phyloP scores from a whole-genome alignment of 2,329 filamentous ascomycete genomes.

The Lachnellula cervina region DNA sequence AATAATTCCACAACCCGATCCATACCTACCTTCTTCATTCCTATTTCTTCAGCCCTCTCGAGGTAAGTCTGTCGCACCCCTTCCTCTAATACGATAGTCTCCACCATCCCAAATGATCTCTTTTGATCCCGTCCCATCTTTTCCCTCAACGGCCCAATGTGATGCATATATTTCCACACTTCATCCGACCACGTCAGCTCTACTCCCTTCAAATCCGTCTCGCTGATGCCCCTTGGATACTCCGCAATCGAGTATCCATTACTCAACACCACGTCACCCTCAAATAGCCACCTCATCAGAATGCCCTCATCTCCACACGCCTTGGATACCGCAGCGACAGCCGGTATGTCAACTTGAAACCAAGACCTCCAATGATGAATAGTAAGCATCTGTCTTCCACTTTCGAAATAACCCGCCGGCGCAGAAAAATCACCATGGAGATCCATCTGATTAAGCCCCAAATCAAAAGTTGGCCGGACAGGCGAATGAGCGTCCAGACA shows the following conservation, averaged over 20 bases:
- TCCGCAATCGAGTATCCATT: constrained; percentile 37
- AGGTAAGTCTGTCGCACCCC: constrained; percentile 24
- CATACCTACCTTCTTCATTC: neutral
- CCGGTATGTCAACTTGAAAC: constrained; percentile 20
- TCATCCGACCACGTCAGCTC: constrained; percentile 37
- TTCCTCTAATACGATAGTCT: constrained; percentile 12
- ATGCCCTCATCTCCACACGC: constrained; percentile 31
- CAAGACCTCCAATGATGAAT: constrained; percentile 27
- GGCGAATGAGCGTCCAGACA: constrained; percentile 18
- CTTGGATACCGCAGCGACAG: constrained; percentile 10
- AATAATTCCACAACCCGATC: constrained; percentile 23
- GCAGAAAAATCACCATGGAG: constrained; percentile 15
- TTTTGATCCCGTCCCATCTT: constrained; percentile 46
- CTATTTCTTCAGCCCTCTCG: constrained; percentile 3
- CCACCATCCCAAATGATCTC: constrained; percentile 33
- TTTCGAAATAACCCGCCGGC: constrained; percentile 23
- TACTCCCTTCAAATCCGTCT: constrained; percentile 26
- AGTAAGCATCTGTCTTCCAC: constrained; percentile 20
- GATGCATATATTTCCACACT: constrained; percentile 41
- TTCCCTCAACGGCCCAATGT: constrained; percentile 47
- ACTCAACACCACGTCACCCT: constrained; percentile 37
- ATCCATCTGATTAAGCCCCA: constrained; percentile 26
- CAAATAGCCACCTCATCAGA: constrained; percentile 40
- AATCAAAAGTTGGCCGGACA: constrained; percentile 20
- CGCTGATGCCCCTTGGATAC: constrained; percentile 16